Conservation (phyloP, 140 eudicot species). For the Anethum foeniculum region DNA sequence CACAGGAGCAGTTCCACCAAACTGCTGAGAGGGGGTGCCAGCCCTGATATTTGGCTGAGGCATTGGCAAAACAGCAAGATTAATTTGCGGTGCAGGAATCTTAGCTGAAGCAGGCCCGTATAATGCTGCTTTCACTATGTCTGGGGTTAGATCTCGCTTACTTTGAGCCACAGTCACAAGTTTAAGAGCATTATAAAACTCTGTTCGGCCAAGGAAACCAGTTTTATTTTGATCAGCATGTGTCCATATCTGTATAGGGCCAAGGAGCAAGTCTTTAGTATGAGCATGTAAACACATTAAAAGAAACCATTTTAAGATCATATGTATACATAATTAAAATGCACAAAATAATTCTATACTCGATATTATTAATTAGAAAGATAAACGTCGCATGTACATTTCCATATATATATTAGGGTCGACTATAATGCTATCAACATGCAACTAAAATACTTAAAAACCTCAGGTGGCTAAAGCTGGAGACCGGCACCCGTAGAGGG, state of each 20-base stretch:
- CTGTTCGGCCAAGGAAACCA: slow-evolving; percentile 77
- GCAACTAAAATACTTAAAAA: not conserved
- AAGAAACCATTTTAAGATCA: not conserved
- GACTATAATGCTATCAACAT: not conserved
- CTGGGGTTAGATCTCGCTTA: slow-evolving; percentile 80
- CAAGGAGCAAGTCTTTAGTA: not conserved
- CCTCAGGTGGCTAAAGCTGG: not conserved
- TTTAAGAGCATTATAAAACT: slow-evolving; percentile 83
- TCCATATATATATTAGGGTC: not conserved
- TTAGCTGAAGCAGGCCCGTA: slow-evolving; percentile 85
- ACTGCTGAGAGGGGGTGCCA: slow-evolving; percentile 29
- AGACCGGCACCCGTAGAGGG: not conserved
- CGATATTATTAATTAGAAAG: too few species aligned
- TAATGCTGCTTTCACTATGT: slow-evolving; percentile 74
- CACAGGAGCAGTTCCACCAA: slow-evolving; percentile 23
- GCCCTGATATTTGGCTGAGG: slow-evolving; percentile 38
- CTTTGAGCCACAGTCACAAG: slow-evolving; percentile 98
- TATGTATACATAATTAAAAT: not conserved
- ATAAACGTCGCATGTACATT: not conserved
- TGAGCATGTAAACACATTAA: not conserved
- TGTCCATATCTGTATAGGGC: slow-evolving; percentile 61
- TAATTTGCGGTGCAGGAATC: slow-evolving; percentile 90
- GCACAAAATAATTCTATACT: not conserved
- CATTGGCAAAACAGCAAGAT: slow-evolving; percentile 33
- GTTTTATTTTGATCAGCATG: slow-evolving; percentile 56